These are phyloP conservation scores for Shiraia sp. DNA, from an alignment of 2,329 filamentous ascomycete species.

Conservation along the genomic window DNA sequence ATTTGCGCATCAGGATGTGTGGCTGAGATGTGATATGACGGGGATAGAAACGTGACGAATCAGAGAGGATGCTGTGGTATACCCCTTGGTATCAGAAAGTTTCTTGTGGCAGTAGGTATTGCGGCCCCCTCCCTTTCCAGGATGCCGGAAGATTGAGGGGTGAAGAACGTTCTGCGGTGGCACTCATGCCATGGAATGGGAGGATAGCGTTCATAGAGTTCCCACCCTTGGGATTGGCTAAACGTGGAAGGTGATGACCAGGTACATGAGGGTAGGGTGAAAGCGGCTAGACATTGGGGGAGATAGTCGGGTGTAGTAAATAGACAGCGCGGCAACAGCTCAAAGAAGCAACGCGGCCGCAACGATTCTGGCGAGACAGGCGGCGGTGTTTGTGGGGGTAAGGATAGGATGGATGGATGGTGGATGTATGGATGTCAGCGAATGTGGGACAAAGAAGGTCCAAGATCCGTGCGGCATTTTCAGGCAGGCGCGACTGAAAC, in stretches of 20 bases:
- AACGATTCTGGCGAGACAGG: constrained; percentile 1
- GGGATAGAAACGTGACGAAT: too few species aligned
- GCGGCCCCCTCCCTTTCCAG: too few species aligned
- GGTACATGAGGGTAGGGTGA: constrained; percentile 10
- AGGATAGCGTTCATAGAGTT: not conserved
- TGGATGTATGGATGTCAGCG: constrained; percentile 2
- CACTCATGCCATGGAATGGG: not conserved
- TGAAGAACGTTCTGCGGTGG: not conserved
- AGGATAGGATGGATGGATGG: not conserved
- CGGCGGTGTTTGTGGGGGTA: not conserved
- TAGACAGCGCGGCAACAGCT: constrained; percentile 5
- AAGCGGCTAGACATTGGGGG: constrained; percentile 12
- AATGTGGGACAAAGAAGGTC: constrained; percentile 1
- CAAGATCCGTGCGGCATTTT: constrained; percentile 7
- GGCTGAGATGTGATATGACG: too few species aligned
- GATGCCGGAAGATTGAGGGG: not conserved
- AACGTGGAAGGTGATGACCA: constrained; percentile 12
- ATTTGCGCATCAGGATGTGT: too few species aligned
- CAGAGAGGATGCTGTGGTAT: too few species aligned
- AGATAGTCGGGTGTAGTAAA: constrained; percentile 9
- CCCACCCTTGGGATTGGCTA: constrained; percentile 1
- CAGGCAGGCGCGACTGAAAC: not conserved
- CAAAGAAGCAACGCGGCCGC: constrained; percentile 12
- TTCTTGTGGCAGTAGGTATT: too few species aligned
- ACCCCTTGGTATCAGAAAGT: too few species aligned